These are phyloP conservation scores for Quercus ilex DNA, from an alignment of 306 rosid genomes.

Conservation along the genomic window DNA sequence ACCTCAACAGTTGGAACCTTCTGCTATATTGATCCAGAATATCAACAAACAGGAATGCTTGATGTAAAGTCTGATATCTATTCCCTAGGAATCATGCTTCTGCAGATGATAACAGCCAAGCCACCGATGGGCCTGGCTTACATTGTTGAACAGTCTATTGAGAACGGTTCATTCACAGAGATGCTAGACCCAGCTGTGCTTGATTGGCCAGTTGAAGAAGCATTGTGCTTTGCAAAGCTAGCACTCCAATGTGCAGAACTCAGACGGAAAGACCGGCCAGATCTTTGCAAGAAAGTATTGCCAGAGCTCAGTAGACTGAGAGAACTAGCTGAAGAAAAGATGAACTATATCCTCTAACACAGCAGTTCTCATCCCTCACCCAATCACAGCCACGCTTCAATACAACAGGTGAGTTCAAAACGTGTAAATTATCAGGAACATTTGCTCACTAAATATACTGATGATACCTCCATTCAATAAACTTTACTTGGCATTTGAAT, in stretches of 20 bases:
- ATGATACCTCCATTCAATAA: neutral
- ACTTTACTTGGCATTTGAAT: neutral
- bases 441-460: neutral
- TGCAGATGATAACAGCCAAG: slow-evolving; percentile 69
- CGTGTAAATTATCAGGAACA: neutral
- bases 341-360: slow-evolving; percentile 12
- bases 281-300: slow-evolving; percentile 49
- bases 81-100: slow-evolving; percentile 77
- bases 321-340: slow-evolving; percentile 53
- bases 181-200: slow-evolving; percentile 65
- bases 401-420: slow-evolving; percentile 44
- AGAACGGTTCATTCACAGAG: slow-evolving; percentile 40
- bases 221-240: slow-evolving; percentile 50
- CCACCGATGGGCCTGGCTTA: slow-evolving; percentile 83
- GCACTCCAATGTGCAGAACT: slow-evolving; percentile 73
- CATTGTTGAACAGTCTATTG: slow-evolving; percentile 39
- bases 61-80: slow-evolving; percentile 95
- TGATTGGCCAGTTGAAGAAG: slow-evolving; percentile 69
- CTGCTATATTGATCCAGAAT: slow-evolving; percentile 97
- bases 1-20: slow-evolving; percentile 90
- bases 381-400: slow-evolving; percentile 15
- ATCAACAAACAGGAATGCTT: slow-evolving; percentile 25
- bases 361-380: slow-evolving; percentile 22
- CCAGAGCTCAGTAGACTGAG: slow-evolving; percentile 59
- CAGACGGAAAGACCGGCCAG: slow-evolving; percentile 90